Evolutionary conservation across 352 stramenopile genomes (phyloP), one percentile per base, ranked within the genome.

Genomic region (Phytophthora crassamura): DNA sequence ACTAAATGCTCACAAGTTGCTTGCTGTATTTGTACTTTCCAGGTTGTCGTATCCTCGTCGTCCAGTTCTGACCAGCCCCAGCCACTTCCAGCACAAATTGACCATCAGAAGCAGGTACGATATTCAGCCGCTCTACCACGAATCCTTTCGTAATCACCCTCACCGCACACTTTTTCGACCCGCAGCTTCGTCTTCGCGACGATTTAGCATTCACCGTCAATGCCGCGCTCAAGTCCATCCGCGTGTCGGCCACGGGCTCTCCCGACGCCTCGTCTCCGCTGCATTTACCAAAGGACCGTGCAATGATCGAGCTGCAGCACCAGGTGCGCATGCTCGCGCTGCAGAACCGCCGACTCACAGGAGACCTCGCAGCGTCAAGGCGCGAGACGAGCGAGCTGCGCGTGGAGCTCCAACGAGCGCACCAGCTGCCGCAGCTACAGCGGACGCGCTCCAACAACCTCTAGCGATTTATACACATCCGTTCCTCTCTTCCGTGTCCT

Each of bases 141-240:
- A 32, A 46, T 7, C 7, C 16, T 41, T 16, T n/a, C 33, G 7
- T 40, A 28, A 28, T 4, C 3, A 28, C 25, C 53, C 33, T 59
- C 42, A 59, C 22, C 20, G 7, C 16, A 47, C 10, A 51, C 18
- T 10, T 43, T 52, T 32, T 63, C n/a, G 12, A 28, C 32, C 34
- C 56, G 20, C 61, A 92, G 77, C 68, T 89, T 9, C 82, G 86
- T 12, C 84, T 93, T 49, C 84, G 86, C 10, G 80, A 91, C 14
- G 80, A 94, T 49, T 69, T 94, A 28, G 71, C 75, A 20, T 92
- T 89, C 65, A 92, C 82, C 36, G 83, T 92, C 15, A 93, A 93
- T 50, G 86, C 86, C 7, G 83, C 82, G 9, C 77, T 94, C 32
- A 87, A 87, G 51, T 94, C 86, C 8, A 92, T 93, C 46, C 73